Evolutionary conservation across 805 yeast genomes (phyloP).

Genomic region (Lipomyces starkeyi): DNA sequence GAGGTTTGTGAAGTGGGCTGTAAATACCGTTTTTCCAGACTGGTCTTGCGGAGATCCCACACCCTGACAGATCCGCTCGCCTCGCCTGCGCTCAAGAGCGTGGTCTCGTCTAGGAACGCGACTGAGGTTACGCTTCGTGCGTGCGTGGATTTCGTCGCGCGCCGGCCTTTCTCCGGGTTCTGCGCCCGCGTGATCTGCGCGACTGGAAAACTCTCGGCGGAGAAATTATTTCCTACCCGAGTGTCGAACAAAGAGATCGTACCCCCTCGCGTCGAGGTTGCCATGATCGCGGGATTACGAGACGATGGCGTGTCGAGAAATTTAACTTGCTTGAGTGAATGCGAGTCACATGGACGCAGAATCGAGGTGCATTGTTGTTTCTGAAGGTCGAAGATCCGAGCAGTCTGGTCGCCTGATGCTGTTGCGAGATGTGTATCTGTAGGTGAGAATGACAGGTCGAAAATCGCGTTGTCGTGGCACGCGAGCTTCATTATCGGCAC

Average conservation of each 20-base stretch:
- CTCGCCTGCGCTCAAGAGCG: constrained; percentile 30
- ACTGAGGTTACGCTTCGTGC: constrained; percentile 31
- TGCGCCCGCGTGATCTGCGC: constrained; percentile 27
- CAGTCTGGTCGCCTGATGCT: constrained; percentile 33
- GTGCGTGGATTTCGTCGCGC: not conserved
- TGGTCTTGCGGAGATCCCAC: constrained; percentile 30
- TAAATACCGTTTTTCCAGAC: not conserved
- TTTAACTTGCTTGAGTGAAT: constrained; percentile 31
- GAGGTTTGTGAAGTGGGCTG: constrained; percentile 17
- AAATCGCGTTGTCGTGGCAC: constrained; percentile 34
- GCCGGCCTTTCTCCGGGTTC: constrained; percentile 24
- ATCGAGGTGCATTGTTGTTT: constrained; percentile 22
- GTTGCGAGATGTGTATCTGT: constrained; percentile 25
- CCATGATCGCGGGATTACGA: not conserved
- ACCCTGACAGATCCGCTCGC: constrained; percentile 16
- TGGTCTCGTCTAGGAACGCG: constrained; percentile 23
- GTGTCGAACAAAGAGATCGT: constrained; percentile 30
- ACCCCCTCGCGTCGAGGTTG: constrained; percentile 28
- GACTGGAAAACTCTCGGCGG: constrained; percentile 5
- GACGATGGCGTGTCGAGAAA: constrained; percentile 15
- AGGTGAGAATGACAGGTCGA: constrained; percentile 29
- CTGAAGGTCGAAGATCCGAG: constrained; percentile 30
- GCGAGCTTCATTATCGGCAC: constrained; percentile 14
- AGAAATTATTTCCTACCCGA: constrained; percentile 4
- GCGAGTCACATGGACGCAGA: constrained; percentile 9